Percentiles rank a stretch among this genome's conserved stretches.
These are phyloP conservation scores for Citropsis articulata DNA, from an alignment of 345 rosid genomes.

Conservation along the genomic window DNA sequence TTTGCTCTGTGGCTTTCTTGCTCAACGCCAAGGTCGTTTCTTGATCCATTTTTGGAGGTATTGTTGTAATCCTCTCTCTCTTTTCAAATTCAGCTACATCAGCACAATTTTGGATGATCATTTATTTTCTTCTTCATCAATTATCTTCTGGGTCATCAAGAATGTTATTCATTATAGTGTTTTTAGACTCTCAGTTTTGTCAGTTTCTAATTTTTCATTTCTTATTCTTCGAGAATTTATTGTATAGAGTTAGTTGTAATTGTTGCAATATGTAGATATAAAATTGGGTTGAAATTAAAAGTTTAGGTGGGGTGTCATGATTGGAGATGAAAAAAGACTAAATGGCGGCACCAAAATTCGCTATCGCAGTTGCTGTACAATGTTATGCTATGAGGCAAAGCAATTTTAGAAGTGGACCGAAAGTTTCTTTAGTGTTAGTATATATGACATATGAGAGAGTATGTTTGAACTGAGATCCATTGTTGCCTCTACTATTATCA, in stretches of 20 bases:
- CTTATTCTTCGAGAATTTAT: neutral
- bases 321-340: neutral
- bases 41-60: slow-evolving; percentile 16
- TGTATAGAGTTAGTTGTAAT: neutral
- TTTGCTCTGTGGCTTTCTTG: slow-evolving; percentile 81
- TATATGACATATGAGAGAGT: too few relatives aligned
- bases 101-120: neutral
- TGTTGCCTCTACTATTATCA: neutral
- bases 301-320: neutral
- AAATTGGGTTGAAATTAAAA: neutral
- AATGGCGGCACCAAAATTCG: neutral
- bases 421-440: neutral
- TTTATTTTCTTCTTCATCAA: neutral
- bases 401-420: neutral
- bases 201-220: neutral
- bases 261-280: too few relatives aligned
- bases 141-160: neutral
- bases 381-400: neutral
- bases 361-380: too few relatives aligned
- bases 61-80: neutral
- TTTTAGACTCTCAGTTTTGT: neutral
- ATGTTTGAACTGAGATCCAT: neutral
- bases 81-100: neutral
- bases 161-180: neutral
- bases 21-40: slow-evolving; percentile 54